A percentile compares a stretch with the other conserved stretches of the same genome.
Evolutionary conservation across 2,329 filamentous ascomycete genomes (phyloP).

Genomic region (Fusarium protoensiforme): DNA sequence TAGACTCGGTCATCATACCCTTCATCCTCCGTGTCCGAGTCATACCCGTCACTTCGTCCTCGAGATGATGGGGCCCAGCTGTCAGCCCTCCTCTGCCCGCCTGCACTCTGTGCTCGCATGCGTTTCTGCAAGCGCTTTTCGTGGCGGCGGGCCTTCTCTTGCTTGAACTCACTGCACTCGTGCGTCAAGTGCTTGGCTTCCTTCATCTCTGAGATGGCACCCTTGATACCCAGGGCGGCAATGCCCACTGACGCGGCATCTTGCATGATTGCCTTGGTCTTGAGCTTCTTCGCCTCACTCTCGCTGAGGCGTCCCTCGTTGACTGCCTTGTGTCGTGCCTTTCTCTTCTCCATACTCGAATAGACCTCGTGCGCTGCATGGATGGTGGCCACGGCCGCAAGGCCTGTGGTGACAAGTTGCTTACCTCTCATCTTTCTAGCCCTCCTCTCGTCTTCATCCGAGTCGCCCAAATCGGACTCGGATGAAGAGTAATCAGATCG

Average conservation of each 20-base stretch:
- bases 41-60: conserved; percentile 52
- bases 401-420: conserved; percentile 66
- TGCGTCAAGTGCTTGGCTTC: conserved; percentile 62
- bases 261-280: conserved; percentile 66
- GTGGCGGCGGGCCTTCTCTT: conserved; percentile 62
- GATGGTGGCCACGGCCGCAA: conserved; percentile 69
- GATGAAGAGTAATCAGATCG: conserved; percentile 61
- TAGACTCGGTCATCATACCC: conserved; percentile 57
- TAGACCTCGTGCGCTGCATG: conserved; percentile 70
- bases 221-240: conserved; percentile 67
- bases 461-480: conserved; percentile 67
- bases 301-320: conserved; percentile 63
- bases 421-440: conserved; percentile 71
- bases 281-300: conserved; percentile 66
- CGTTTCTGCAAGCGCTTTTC: conserved; percentile 57
- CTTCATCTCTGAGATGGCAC: conserved; percentile 66
- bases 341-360: conserved; percentile 67
- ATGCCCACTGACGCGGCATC: conserved; percentile 70
- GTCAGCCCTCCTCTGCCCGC: conserved; percentile 55
- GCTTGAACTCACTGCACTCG: conserved; percentile 60
- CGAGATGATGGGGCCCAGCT: conserved; percentile 57
- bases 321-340: conserved; percentile 64
- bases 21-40: conserved; percentile 51
- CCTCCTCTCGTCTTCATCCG: conserved; percentile 65
- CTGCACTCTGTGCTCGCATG: conserved; percentile 39